phyloP scores from a whole-genome alignment of 495 filamentous ascomycete species.

The Penicillium bovifimosum region DNA sequence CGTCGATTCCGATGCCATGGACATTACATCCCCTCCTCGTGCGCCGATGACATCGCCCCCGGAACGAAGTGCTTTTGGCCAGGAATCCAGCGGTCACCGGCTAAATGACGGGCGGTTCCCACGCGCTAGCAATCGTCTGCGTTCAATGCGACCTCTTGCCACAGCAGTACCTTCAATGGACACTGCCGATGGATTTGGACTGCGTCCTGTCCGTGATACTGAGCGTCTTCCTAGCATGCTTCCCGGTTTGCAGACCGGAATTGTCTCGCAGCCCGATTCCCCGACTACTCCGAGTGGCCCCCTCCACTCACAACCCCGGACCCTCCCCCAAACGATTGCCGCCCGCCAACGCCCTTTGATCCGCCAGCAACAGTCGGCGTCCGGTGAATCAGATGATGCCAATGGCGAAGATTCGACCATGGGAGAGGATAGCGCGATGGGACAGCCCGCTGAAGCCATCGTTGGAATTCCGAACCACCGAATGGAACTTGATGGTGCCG shows the following conservation, averaged over 20 bases:
- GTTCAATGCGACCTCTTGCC: constrained; percentile 59
- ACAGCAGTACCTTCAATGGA: constrained; percentile 71
- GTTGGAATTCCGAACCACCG: constrained; percentile 67
- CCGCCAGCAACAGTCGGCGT: constrained; percentile 79
- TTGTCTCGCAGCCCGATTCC: constrained; percentile 85
- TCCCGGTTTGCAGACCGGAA: constrained; percentile 61
- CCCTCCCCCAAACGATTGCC: constrained; percentile 36
- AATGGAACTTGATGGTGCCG: constrained; percentile 76
- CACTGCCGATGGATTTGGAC: constrained; percentile 63
- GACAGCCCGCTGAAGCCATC: constrained; percentile 67
- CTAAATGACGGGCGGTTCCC: constrained; percentile 56
- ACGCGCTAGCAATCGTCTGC: constrained; percentile 42
- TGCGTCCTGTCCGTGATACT: constrained; percentile 76
- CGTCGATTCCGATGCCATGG: constrained; percentile 47
- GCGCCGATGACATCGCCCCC: constrained; percentile 69
- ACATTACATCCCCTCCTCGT: constrained; percentile 62
- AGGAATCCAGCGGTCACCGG: constrained; percentile 40
- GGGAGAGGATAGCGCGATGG: constrained; percentile 52
- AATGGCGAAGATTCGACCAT: constrained; percentile 67
- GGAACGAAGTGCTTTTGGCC: constrained; percentile 63
- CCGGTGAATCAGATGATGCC: constrained; percentile 81
- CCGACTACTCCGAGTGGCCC: constrained; percentile 84
- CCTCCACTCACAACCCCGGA: constrained; percentile 43
- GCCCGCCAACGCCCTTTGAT: constrained; percentile 67
- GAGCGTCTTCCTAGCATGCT: constrained; percentile 85